phyloP scores from a whole-genome alignment of 2,329 filamentous ascomycete species.

The Colletotrichum eremochloae region DNA sequence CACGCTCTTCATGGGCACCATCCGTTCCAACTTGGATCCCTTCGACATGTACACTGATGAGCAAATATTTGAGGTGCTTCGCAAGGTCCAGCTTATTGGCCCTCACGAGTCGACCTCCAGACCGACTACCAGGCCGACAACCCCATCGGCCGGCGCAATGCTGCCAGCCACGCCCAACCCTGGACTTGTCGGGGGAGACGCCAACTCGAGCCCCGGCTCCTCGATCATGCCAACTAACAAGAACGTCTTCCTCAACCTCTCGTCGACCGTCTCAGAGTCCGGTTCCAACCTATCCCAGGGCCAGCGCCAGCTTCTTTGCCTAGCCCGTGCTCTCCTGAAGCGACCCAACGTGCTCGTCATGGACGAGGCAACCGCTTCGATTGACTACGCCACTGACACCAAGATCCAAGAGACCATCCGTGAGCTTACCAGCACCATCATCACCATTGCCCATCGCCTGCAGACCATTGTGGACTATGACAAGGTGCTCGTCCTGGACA shows the following conservation, averaged over 20 bases:
- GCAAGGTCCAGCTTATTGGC: slow-evolving; percentile 89
- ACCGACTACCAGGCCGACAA: slow-evolving; percentile 43
- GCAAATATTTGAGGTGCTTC: slow-evolving; percentile 87
- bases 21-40: slow-evolving; percentile 92
- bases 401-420: slow-evolving; percentile 98
- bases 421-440: slow-evolving; percentile 92
- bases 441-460: slow-evolving; percentile 95
- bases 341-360: slow-evolving; percentile 94
- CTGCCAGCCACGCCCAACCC: slow-evolving; percentile 39
- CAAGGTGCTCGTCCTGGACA: slow-evolving; percentile 94
- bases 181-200: slow-evolving; percentile 23
- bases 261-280: slow-evolving; percentile 87
- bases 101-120: slow-evolving; percentile 61
- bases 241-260: slow-evolving; percentile 92
- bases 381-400: slow-evolving; percentile 94
- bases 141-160: slow-evolving; percentile 44
- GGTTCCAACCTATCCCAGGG: slow-evolving; percentile 96
- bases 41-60: slow-evolving; percentile 91
- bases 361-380: slow-evolving; percentile 98
- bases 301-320: slow-evolving; percentile 92
- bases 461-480: slow-evolving; percentile 99
- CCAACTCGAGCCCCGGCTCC: slow-evolving; percentile 39
- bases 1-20: slow-evolving; percentile 92
- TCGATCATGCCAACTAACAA: slow-evolving; percentile 77
- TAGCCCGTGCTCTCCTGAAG: slow-evolving; percentile 93